Conservation (phyloP, 2,329 filamentous ascomycete species). For the Atkinsonella hypoxylon region DNA sequence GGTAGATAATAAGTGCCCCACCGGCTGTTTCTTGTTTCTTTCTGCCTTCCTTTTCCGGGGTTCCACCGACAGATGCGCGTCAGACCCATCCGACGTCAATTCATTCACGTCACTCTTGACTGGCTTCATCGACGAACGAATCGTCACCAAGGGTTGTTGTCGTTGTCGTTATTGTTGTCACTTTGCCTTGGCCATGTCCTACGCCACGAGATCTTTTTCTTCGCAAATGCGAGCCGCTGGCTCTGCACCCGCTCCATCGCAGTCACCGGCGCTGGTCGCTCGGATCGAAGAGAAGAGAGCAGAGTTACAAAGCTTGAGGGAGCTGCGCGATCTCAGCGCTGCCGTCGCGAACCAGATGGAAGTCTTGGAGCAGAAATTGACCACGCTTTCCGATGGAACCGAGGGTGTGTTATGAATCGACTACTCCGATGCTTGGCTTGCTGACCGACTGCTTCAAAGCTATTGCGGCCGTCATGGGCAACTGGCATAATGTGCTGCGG, state of each 20-base stretch:
- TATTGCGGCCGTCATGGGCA: slow-evolving; percentile 72
- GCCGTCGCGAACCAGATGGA: slow-evolving; percentile 75
- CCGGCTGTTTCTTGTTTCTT: too few species aligned
- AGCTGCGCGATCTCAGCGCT: slow-evolving; percentile 67
- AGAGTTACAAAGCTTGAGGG: slow-evolving; percentile 66
- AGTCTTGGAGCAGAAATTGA: slow-evolving; percentile 63
- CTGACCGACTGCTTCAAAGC: slow-evolving; percentile 35
- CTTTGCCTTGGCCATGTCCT: slow-evolving; percentile 34
- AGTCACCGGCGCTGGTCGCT: slow-evolving; percentile 58
- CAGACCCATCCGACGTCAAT: neutral
- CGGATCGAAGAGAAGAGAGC: slow-evolving; percentile 79
- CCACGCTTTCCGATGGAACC: slow-evolving; percentile 68
- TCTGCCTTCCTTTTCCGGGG: neutral
- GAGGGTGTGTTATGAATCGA: slow-evolving; percentile 45
- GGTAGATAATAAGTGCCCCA: too few species aligned
- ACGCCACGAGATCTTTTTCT: slow-evolving; percentile 44
- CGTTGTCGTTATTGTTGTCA: neutral
- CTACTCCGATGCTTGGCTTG: neutral
- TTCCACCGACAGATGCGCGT: neutral
- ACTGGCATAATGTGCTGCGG: slow-evolving; percentile 78
- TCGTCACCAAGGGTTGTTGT: too few species aligned
- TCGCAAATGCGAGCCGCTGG: slow-evolving; percentile 56
- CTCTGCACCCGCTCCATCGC: slow-evolving; percentile 37
- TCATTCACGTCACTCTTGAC: neutral
- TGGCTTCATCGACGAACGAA: neutral